Percentiles rank a stretch among this genome's conserved stretches.
These are phyloP conservation scores for Scheffersomyces stambukii DNA, from an alignment of 1,139 yeast genomes.

Conservation along the genomic window DNA sequence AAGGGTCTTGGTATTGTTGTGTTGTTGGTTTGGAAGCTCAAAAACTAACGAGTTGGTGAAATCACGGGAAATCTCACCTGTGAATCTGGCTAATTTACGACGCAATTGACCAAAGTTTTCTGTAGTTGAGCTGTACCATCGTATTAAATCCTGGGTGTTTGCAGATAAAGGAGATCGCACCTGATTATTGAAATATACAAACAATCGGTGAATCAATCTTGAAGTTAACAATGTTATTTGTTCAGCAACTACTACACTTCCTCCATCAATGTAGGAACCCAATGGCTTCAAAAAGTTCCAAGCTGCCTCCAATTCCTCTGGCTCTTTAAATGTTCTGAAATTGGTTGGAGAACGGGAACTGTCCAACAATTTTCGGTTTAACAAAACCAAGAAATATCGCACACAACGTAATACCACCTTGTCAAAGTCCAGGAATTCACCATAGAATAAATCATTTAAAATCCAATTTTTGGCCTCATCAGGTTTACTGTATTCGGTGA, in stretches of 20 bases:
- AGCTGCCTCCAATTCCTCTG: slow-evolving; percentile 79
- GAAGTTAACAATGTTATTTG: slow-evolving; percentile 66
- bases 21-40: slow-evolving; percentile 47
- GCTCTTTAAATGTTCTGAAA: slow-evolving; percentile 84
- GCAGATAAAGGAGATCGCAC: slow-evolving; percentile 57
- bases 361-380: slow-evolving; percentile 75
- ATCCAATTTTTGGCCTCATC: slow-evolving; percentile 67
- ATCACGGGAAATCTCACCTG: slow-evolving; percentile 61
- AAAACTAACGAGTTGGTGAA: slow-evolving; percentile 76
- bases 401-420: slow-evolving; percentile 71
- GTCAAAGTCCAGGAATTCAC: slow-evolving; percentile 56
- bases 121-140: slow-evolving; percentile 79
- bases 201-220: slow-evolving; percentile 64
- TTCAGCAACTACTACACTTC: slow-evolving; percentile 77
- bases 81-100: slow-evolving; percentile 78
- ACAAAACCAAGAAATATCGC: slow-evolving; percentile 62
- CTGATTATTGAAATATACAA: slow-evolving; percentile 70
- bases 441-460: slow-evolving; percentile 61
- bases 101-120: slow-evolving; percentile 85
- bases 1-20: slow-evolving; percentile 50
- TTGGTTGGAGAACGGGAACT: slow-evolving; percentile 61
- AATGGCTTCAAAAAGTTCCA: slow-evolving; percentile 74
- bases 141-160: slow-evolving; percentile 53
- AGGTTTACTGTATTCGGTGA: slow-evolving; percentile 62
- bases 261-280: slow-evolving; percentile 75